Evolutionary conservation across 495 filamentous ascomycete species (phyloP).

Genomic region (Aspergillus bertholletiae): DNA sequence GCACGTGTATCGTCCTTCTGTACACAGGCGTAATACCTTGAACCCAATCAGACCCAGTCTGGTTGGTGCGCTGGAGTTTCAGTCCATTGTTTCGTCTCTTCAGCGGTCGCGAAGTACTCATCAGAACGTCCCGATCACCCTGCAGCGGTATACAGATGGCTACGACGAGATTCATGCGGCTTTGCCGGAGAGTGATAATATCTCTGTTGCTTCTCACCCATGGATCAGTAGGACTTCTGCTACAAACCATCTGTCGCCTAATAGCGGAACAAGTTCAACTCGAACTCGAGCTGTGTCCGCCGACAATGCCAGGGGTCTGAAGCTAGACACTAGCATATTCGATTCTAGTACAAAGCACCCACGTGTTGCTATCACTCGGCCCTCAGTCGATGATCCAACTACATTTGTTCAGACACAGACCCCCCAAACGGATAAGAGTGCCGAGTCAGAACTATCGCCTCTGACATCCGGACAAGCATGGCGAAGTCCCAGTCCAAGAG

Average conservation of each 20-base stretch:
- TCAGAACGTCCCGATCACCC: slow-evolving; percentile 61
- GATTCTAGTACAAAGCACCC: slow-evolving; percentile 13
- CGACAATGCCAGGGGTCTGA: slow-evolving; percentile 52
- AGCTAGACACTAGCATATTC: slow-evolving; percentile 34
- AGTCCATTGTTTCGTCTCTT: slow-evolving; percentile 78
- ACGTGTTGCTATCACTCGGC: slow-evolving; percentile 30
- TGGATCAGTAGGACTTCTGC: slow-evolving; percentile 22
- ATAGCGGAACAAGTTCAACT: slow-evolving; percentile 25
- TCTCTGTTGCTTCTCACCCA: slow-evolving; percentile 49
- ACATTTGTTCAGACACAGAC: slow-evolving; percentile 4
- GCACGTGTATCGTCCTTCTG: slow-evolving; percentile 70
- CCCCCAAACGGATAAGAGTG: slow-evolving; percentile 19
- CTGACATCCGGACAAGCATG: slow-evolving; percentile 30
- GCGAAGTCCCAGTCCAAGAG: slow-evolving; percentile 19
- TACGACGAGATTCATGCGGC: slow-evolving; percentile 26
- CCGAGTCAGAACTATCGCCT: slow-evolving; percentile 31
- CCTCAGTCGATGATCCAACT: slow-evolving; percentile 25
- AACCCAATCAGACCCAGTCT: slow-evolving; percentile 88
- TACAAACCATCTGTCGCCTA: slow-evolving; percentile 29
- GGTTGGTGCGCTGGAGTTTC: slow-evolving; percentile 90
- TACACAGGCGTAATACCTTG: slow-evolving; percentile 68
- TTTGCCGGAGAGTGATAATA: slow-evolving; percentile 45
- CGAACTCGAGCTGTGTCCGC: slow-evolving; percentile 62
- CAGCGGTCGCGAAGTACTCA: slow-evolving; percentile 70
- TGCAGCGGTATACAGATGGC: slow-evolving; percentile 71